These are phyloP conservation scores for Neofusicoccum ribis DNA, from an alignment of 2,329 filamentous ascomycete genomes.

Conservation along the genomic window DNA sequence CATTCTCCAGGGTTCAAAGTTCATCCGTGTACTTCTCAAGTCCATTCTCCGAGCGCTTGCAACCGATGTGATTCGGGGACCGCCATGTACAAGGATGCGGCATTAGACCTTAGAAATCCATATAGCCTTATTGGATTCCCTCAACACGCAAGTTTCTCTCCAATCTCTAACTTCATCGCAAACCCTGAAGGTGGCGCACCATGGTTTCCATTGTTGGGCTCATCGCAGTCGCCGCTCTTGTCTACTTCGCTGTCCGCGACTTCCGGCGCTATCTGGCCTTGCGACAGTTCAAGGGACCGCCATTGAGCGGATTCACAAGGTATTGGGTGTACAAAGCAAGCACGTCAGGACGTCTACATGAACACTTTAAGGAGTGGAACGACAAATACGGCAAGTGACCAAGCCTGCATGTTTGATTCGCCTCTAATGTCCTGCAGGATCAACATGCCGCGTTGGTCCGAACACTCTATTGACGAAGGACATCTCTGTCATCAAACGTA, in stretches of 20 bases:
- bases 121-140: neutral
- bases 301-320: slow-evolving; percentile 38
- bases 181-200: neutral
- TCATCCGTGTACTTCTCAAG: neutral
- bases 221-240: slow-evolving; percentile 21
- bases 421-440: neutral
- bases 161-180: neutral
- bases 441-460: slow-evolving; percentile 44
- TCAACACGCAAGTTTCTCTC: too few species aligned
- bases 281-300: slow-evolving; percentile 39
- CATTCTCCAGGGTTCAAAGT: neutral
- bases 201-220: neutral
- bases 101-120: neutral
- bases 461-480: slow-evolving; percentile 52
- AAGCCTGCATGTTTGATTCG: neutral
- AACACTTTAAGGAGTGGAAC: slow-evolving; percentile 38
- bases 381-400: slow-evolving; percentile 37
- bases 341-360: slow-evolving; percentile 40
- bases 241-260: slow-evolving; percentile 27
- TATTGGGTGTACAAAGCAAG: slow-evolving; percentile 40
- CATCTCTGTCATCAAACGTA: slow-evolving; percentile 46
- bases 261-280: slow-evolving; percentile 34
- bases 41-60: neutral
- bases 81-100: neutral
- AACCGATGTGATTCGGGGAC: neutral